These are phyloP conservation scores for Eucalyptus caleyi DNA, from an alignment of 345 rosid species.

Conservation along the genomic window DNA sequence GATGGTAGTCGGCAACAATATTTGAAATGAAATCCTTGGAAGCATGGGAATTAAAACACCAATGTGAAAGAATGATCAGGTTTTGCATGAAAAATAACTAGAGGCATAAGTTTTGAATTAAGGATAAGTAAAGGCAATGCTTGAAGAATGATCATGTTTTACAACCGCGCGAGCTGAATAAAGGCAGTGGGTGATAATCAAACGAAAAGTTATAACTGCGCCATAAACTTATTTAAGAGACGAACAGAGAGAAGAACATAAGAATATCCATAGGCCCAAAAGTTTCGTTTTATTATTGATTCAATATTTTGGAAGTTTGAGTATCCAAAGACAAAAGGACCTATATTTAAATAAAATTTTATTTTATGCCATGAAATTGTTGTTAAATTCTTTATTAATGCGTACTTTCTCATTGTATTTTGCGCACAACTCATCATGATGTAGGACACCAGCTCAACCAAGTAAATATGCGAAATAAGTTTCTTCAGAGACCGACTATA, in stretches of 20 bases:
- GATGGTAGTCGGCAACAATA: neutral
- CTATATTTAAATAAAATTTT: neutral
- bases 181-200: neutral
- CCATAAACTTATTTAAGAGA: neutral
- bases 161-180: neutral
- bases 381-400: neutral
- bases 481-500: neutral
- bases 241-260: neutral
- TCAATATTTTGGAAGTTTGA: neutral
- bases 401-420: neutral
- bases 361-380: neutral
- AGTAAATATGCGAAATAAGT: neutral
- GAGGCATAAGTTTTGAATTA: neutral
- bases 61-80: neutral
- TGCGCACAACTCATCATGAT: neutral
- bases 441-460: neutral
- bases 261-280: neutral
- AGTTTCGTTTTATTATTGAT: neutral
- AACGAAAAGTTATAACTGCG: neutral
- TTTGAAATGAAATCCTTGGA: neutral
- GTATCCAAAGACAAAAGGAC: neutral
- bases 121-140: neutral
- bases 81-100: neutral
- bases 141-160: neutral
- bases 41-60: neutral